Percentiles rank a stretch among this genome's conserved stretches.
These are phyloP conservation scores for Suhomyces sp. DNA, from an alignment of 805 yeast species.

Conservation along the genomic window DNA sequence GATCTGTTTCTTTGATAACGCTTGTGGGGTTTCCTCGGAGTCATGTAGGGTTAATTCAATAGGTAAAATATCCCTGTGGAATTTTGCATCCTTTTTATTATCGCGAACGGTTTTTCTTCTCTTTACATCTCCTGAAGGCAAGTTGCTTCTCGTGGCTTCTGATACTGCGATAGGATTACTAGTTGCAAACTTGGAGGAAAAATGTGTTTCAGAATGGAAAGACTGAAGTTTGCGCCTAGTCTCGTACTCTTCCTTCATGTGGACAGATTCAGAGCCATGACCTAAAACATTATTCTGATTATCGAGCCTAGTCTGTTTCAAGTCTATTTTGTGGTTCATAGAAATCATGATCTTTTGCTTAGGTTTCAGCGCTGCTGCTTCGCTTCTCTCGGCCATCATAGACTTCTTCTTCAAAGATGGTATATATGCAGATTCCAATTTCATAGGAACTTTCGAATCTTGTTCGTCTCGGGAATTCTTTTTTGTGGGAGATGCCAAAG, in stretches of 20 bases:
- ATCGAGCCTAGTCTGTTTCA: constrained; percentile 3
- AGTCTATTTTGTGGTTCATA: constrained; percentile 20
- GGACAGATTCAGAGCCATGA: too few species aligned
- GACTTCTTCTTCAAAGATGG: constrained; percentile 28
- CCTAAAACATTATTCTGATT: too few species aligned
- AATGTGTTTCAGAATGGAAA: too few species aligned
- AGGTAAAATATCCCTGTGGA: not conserved
- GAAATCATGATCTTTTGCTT: constrained; percentile 28
- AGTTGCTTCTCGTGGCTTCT: constrained; percentile 36
- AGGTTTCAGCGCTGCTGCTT: constrained; percentile 25
- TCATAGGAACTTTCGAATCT: constrained; percentile 11
- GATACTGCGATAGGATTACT: constrained; percentile 39
- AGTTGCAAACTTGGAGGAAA: too few species aligned
- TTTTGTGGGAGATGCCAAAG: constrained; percentile 15
- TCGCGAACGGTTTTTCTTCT: constrained; percentile 1
- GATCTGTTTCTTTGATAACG: too few species aligned
- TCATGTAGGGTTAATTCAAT: too few species aligned
- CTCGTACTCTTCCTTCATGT: too few species aligned
- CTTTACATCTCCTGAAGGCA: constrained; percentile 3
- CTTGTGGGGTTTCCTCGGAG: too few species aligned
- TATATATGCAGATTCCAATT: constrained; percentile 16
- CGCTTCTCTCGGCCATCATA: constrained; percentile 28
- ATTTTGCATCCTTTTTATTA: not conserved
- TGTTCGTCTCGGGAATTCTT: constrained; percentile 8
- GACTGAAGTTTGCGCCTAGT: too few species aligned